Conservation (phyloP, 2,329 filamentous ascomycete species). For the Talaromyces sp. region DNA sequence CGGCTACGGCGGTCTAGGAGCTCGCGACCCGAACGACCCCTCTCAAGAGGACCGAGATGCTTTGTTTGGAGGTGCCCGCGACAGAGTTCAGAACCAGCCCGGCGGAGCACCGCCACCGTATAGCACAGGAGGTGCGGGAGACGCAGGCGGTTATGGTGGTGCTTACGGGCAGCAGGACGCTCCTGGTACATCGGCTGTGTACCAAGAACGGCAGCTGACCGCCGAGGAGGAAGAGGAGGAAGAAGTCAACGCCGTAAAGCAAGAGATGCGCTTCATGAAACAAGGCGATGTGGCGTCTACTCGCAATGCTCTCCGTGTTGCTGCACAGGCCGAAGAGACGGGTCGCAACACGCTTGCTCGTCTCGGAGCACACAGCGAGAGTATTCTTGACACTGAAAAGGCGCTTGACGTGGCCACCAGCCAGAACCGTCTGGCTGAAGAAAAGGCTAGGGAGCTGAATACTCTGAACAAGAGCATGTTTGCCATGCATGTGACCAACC, state of each 20-base stretch:
- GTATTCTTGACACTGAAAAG: slow-evolving; percentile 73
- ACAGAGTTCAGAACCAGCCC: slow-evolving; percentile 43
- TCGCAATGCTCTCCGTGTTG: slow-evolving; percentile 62
- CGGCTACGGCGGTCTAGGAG: slow-evolving; percentile 53
- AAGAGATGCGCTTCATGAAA: slow-evolving; percentile 70
- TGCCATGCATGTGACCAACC: slow-evolving; percentile 69
- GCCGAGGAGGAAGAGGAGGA: slow-evolving; percentile 73
- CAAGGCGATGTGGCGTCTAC: slow-evolving; percentile 69
- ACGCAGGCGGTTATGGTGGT: slow-evolving; percentile 15
- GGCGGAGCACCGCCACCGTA: slow-evolving; percentile 29
- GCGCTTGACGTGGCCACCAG: slow-evolving; percentile 75
- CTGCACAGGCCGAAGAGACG: slow-evolving; percentile 63
- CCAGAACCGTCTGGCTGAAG: slow-evolving; percentile 69
- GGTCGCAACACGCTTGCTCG: slow-evolving; percentile 66
- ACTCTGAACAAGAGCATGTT: slow-evolving; percentile 88
- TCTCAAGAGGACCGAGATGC: slow-evolving; percentile 51
- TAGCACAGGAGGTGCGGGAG: slow-evolving; percentile 28
- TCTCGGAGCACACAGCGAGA: slow-evolving; percentile 72
- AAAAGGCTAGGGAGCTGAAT: slow-evolving; percentile 76
- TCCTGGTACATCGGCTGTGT: slow-evolving; percentile 31
- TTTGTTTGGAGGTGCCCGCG: slow-evolving; percentile 52
- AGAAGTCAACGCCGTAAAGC: slow-evolving; percentile 64
- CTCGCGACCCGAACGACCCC: slow-evolving; percentile 44
- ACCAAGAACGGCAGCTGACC: slow-evolving; percentile 70
- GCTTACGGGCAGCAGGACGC: slow-evolving; percentile 20